Base-by-base conservation (phyloP, 2,329 filamentous ascomycete species). In the Ramichloridium luteum region DNA sequence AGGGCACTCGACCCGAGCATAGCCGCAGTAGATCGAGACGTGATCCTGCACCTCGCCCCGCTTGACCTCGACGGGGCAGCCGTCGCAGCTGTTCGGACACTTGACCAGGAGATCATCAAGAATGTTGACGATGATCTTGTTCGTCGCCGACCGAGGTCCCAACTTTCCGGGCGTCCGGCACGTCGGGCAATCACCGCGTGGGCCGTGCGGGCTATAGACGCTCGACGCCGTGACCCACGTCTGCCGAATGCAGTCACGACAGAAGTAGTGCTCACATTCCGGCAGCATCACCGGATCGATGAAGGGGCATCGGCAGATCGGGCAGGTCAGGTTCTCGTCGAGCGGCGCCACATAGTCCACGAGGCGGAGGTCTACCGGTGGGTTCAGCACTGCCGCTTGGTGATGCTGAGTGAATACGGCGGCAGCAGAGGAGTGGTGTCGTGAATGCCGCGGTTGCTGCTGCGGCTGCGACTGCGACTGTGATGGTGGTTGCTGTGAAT, bases 241-340 rank as follows among this genome's bases (percentile, higher is more conserved):
- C 27, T 61, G 57, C 30, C 61, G 61, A 37, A 77, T 58, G 46
- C 73, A 77, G 14, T 67, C 62, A 32, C 62, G 58, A 54, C 73
- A 77, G 56, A 77, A 77, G 40, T 70, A 68, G 55, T 77, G 73
- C 40, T 76, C 70, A 53, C 73, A 77, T 41, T 67, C 60, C 28
- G 73, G 56, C 43, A 69, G 52, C 3, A 55, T 60, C 27, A 74
- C 62, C 1, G 73, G 72, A 31, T 65, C 57, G 33, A 75, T 64
- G 45, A 76, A 74, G 5, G 73, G 69, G 38, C 68, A 70, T 47
- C 72, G 70, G 51, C 73, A 77, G 41, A 77, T 77, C 11, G 72
- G 64, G 47, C 73, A 77, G 58, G 73, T 67, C 30, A 77, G 60
- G 46, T 77, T 74, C 38, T 61, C 61, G 48, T 77, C 71, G 47